Base-by-base conservation (phyloP, 495 filamentous ascomycete species). In the Penicillium diatomitis region DNA sequence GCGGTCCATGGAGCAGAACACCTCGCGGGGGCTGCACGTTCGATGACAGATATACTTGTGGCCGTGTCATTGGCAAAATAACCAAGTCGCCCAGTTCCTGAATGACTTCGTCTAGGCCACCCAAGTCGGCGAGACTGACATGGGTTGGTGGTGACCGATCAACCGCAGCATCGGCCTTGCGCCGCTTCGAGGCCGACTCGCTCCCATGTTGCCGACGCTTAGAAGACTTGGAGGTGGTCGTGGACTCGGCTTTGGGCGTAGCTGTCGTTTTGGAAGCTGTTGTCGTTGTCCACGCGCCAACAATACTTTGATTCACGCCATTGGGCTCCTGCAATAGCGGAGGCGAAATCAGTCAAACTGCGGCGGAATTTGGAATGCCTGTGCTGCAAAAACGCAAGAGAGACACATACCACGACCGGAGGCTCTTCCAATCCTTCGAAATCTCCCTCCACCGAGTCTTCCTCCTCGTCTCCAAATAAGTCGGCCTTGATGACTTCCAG, bases 1-100 rank as follows among this genome's bases (percentile, higher is more conserved):
- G 90, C 5, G 91, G 92, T 0, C 91, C 91, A 68, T 96, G 88
- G 8, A 97, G 71, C 27, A 97, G 71, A 9, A 97, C 86, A 51
- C 90, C 91, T n/a, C 89, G 82, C 40, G 88, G 86, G 35, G 87
- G 80, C 38, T 85, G 84, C 34, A 84, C 75, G 39, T 78, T 76
- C 12, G 77, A 77, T 3, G 66, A 63, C 28, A 72, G 52, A 58
- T 80, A 84, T 5, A 89, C 81, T 58, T 85, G 77, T 37, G 84
- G 81, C 39, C 77, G 78, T 37, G 81, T 83, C 57, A 96, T 81
- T 7, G 92, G 91, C 49, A 91, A 75, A 38, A 89, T 86, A 5
- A 96, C 76, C 40, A 90, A 75, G 54, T 95, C 80, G 41, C 89
- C 82, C 37, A 97, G 73, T 52, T 88, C 73, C 37, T 79, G 71